Conservation (phyloP, 140 eudicot species). For the Erigeron philadelphicus region DNA sequence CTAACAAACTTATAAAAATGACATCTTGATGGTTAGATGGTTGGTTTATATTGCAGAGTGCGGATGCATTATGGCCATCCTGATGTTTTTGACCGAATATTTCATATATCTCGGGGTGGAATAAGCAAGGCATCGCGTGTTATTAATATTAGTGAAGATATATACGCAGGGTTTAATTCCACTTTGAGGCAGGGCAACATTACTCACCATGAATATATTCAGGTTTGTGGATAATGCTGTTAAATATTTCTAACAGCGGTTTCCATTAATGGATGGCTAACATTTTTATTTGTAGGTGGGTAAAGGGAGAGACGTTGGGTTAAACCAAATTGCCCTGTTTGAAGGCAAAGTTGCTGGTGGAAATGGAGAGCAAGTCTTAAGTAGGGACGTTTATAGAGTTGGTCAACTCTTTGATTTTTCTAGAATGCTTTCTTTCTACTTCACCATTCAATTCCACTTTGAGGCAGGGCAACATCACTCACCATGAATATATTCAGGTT, state of each 20-base stretch:
- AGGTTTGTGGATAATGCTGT: slow-evolving; percentile 42
- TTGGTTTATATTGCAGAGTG: slow-evolving; percentile 56
- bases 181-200: slow-evolving; percentile 96
- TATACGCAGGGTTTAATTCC: slow-evolving; percentile 92
- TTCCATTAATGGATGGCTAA: slow-evolving; percentile 4
- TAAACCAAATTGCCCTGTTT: slow-evolving; percentile 90
- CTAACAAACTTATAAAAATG: background rate
- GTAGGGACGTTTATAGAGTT: slow-evolving; percentile 84
- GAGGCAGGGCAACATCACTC: slow-evolving; percentile 97
- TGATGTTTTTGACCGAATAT: slow-evolving; percentile 90
- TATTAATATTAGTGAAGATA: slow-evolving; percentile 90
- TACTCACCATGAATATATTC: slow-evolving; percentile 94
- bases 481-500: slow-evolving; percentile 96
- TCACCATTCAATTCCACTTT: slow-evolving; percentile 93
- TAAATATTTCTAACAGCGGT: background rate
- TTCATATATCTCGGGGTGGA: slow-evolving; percentile 95
- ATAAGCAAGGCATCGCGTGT: slow-evolving; percentile 97
- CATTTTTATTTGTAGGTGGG: slow-evolving; percentile 60
- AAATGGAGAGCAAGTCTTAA: slow-evolving; percentile 92
- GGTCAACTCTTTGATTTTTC: slow-evolving; percentile 95
- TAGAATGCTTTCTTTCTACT: slow-evolving; percentile 93
- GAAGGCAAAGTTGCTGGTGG: slow-evolving; percentile 99
- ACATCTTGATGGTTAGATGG: slow-evolving; percentile 10
- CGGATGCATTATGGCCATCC: slow-evolving; percentile 99
- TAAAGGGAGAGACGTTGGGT: slow-evolving; percentile 95